These are phyloP conservation scores for Pulveroboletus sp. DNA, from an alignment of 768 basidiomycete species.

Conservation along the genomic window DNA sequence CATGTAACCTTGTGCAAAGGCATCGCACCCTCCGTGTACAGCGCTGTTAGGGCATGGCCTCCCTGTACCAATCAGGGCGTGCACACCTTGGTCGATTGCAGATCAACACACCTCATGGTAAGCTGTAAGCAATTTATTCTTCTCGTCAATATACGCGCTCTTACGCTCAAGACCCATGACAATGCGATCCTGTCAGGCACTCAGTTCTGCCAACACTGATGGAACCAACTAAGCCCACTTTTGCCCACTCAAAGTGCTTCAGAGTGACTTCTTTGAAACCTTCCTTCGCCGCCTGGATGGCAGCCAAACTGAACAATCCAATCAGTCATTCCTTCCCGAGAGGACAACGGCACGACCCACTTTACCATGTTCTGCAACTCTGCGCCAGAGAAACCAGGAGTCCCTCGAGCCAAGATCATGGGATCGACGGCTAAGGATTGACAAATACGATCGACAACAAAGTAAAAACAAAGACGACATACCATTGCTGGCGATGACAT, in stretches of 20 bases:
- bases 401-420: constrained; percentile 86
- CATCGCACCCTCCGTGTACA: constrained; percentile 94
- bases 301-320: constrained; percentile 59
- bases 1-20: constrained; percentile 98
- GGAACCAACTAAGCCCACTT: constrained; percentile 42
- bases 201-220: background rate
- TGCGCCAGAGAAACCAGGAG: constrained; percentile 94
- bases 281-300: constrained; percentile 91
- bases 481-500: constrained; percentile 62
- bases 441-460: background rate
- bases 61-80: constrained; percentile 43
- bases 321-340: background rate
- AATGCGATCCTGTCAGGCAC: constrained; percentile 69
- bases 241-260: constrained; percentile 97
- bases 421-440: constrained; percentile 65
- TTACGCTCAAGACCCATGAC: constrained; percentile 95
- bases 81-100: background rate
- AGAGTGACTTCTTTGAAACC: constrained; percentile 63
- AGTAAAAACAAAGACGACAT: constrained; percentile 8
- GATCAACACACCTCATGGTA: constrained; percentile 77
- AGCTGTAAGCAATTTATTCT: constrained; percentile 84
- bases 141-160: constrained; percentile 82
- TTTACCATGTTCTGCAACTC: constrained; percentile 98
- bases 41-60: constrained; percentile 89
- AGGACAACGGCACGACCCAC: constrained; percentile 38